Evolutionary conservation across 352 stramenopile genomes (phyloP), one percentile per base, ranked within the genome.

Genomic region (Peronospora farinosa): DNA sequence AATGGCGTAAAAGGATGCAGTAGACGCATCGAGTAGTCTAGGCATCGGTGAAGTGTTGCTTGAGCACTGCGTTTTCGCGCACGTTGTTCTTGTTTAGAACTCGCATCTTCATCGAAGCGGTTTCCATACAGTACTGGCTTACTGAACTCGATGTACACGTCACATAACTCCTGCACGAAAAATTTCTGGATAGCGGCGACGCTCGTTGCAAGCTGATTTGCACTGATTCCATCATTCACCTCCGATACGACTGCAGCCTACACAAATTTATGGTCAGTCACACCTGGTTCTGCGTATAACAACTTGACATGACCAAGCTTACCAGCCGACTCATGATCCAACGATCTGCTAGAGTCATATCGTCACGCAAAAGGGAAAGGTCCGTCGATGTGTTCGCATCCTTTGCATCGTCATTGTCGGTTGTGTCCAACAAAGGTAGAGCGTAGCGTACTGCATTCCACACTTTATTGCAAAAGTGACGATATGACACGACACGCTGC

Each of bases 1-100:
- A 99, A 99, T n/a, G 97, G 97, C 66, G 98, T 98, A 63, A 99
- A 97, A 6, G 96, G 96, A 60, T 99, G 97, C 30, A 99, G 66
- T 41, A 99, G 75, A 15, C 96, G 86, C 60, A 99, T 86, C 15
- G 91, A 97, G 54, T 84, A 84, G 54, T 99, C 96, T 32, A 99
- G 67, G 30, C 91, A 96, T 23, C 92, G 73, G 68, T 94, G 97
- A 6, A 99, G 70, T 8, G 86, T 97, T 7, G 78, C 80, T 65
- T 98, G 92, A 21, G 96, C 89, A 33, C 88, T 86, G 57, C 78
- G 80, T 32, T 65, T 54, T 8, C 58, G 60, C 15, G 86, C 69
- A 25, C 63, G 74, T 35, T 86, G 82, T 15, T 83, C 66, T 52
- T 56, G 50, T 21, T 59, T 41, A 40, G 39, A 31, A 25, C 36